phyloP scores from a whole-genome alignment of 192 early-diverging fungal genomes.

The Rhizophagus clarus region DNA sequence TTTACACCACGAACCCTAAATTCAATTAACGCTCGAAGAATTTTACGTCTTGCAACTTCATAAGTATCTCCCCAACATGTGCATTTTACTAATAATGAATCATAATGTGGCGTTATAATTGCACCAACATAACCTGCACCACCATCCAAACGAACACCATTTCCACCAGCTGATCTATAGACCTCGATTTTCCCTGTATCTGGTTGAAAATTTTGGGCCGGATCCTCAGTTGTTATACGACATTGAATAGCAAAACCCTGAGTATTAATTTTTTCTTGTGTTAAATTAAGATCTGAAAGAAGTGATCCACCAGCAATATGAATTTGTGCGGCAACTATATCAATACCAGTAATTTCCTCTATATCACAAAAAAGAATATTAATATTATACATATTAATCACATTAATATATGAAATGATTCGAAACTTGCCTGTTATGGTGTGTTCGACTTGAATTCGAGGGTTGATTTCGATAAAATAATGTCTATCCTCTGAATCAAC shows the following conservation, averaged over 20 bases:
- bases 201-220: slow-evolving; percentile 90
- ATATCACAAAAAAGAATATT: not conserved
- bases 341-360: slow-evolving; percentile 95
- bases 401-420: not conserved
- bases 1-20: slow-evolving; percentile 97
- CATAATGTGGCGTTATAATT: slow-evolving; percentile 93
- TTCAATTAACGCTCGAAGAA: slow-evolving; percentile 85
- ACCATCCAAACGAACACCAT: slow-evolving; percentile 85
- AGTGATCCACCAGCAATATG: slow-evolving; percentile 90
- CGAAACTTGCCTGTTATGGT: slow-evolving; percentile 72
- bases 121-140: slow-evolving; percentile 90
- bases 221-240: slow-evolving; percentile 96
- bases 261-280: slow-evolving; percentile 77
- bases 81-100: slow-evolving; percentile 91
- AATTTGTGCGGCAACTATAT: slow-evolving; percentile 91
- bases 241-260: slow-evolving; percentile 95
- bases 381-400: too few species aligned
- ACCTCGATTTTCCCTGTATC: slow-evolving; percentile 96
- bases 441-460: slow-evolving; percentile 98
- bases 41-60: slow-evolving; percentile 88
- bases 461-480: slow-evolving; percentile 99
- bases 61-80: slow-evolving; percentile 87
- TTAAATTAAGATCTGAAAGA: slow-evolving; percentile 75
- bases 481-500: slow-evolving; percentile 83
- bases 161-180: slow-evolving; percentile 88